These are phyloP conservation scores for Rhizophlyctis rosea DNA, from an alignment of 192 early-diverging fungal genomes.

Conservation along the genomic window DNA sequence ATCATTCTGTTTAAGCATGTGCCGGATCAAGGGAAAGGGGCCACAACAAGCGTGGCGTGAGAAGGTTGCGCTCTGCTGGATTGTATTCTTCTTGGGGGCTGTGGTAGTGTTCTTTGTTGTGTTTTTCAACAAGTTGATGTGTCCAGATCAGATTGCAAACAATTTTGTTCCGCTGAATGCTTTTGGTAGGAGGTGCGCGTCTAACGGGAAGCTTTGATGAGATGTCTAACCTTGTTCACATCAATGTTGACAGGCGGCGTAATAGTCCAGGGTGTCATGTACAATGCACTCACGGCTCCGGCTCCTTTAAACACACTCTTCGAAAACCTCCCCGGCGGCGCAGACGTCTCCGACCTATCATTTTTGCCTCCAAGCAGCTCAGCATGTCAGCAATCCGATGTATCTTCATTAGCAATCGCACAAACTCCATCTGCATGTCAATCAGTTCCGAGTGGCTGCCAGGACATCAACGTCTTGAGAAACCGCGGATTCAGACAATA, in stretches of 20 bases:
- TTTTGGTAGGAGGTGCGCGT: background rate
- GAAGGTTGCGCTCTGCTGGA: slow-evolving; percentile 45
- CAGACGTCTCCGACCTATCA: slow-evolving; percentile 21
- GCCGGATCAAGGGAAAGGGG: slow-evolving; percentile 28
- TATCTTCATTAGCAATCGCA: slow-evolving; percentile 26
- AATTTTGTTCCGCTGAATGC: slow-evolving; percentile 3
- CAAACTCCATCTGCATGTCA: slow-evolving; percentile 11
- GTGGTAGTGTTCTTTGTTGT: slow-evolving; percentile 38
- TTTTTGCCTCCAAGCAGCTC: background rate
- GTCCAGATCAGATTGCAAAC: slow-evolving; percentile 8
- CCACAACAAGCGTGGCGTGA: slow-evolving; percentile 55
- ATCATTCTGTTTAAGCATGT: slow-evolving; percentile 12
- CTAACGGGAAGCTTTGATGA: background rate
- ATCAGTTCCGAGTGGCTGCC: background rate
- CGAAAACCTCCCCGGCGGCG: slow-evolving; percentile 2
- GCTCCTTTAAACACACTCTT: background rate
- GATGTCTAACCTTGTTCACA: background rate
- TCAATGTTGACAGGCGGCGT: too few relatives aligned
- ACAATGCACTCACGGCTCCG: background rate
- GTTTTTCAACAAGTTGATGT: slow-evolving; percentile 30
- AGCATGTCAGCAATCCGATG: too few relatives aligned
- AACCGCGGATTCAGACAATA: background rate
- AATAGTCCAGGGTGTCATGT: slow-evolving; percentile 17
- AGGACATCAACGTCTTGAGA: slow-evolving; percentile 30
- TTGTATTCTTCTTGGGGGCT: slow-evolving; percentile 23